Conservation (phyloP, 208 protist species). For the Trypanosoma boissoni region DNA sequence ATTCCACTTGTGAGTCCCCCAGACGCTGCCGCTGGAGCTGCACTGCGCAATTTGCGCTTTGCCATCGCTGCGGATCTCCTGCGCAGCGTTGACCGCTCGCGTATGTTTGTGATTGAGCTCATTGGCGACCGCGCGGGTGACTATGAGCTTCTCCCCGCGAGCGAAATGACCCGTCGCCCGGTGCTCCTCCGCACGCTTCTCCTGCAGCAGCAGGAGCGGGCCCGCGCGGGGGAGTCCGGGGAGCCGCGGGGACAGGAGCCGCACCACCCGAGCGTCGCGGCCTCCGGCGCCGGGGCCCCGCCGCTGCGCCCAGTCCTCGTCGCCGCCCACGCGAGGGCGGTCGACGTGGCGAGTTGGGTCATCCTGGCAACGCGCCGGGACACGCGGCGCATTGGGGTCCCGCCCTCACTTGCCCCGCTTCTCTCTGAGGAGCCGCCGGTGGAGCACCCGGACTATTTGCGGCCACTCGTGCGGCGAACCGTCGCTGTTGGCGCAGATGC, state of each 20-base stretch:
- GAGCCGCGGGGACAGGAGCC: not conserved
- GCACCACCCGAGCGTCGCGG: not conserved
- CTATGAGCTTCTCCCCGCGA: constrained; percentile 46
- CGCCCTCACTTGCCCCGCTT: constrained; percentile 58
- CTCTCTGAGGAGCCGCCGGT: constrained; percentile 65
- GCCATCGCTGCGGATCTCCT: constrained; percentile 40
- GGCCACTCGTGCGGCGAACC: constrained; percentile 10
- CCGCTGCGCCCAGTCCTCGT: constrained; percentile 61
- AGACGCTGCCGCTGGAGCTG: constrained; percentile 31
- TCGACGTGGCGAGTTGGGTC: constrained; percentile 39
- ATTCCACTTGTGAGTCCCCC: constrained; percentile 39
- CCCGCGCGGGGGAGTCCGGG: not conserved
- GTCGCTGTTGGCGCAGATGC: constrained; percentile 15
- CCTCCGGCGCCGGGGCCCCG: constrained; percentile 2
- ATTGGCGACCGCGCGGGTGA: constrained; percentile 77
- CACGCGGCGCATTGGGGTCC: constrained; percentile 41
- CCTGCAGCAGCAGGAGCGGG: not conserved
- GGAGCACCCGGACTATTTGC: constrained; percentile 53
- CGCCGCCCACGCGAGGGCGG: constrained; percentile 43
- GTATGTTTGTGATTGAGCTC: constrained; percentile 66
- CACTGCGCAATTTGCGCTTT: constrained; percentile 41
- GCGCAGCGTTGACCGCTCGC: constrained; percentile 50
- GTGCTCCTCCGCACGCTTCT: not conserved
- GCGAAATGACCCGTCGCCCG: constrained; percentile 36
- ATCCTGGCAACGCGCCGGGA: constrained; percentile 50